These are phyloP conservation scores for Mycosphaerella sp. DNA, from an alignment of 2,329 filamentous ascomycete species.

Conservation along the genomic window DNA sequence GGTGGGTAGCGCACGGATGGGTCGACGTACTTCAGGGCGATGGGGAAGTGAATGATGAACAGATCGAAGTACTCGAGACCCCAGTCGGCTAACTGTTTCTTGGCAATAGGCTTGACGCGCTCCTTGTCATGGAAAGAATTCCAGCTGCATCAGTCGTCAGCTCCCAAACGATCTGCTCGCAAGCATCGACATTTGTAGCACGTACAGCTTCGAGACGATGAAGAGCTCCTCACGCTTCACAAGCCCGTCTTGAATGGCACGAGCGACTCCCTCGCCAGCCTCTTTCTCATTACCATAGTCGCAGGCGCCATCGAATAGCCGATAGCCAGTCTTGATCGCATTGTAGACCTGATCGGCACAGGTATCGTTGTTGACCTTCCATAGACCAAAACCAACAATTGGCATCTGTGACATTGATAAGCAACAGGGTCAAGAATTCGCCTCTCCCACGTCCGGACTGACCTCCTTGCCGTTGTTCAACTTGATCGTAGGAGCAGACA, in stretches of 20 bases:
- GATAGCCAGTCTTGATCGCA: conserved; percentile 55
- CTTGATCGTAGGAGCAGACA: conserved; percentile 30
- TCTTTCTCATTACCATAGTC: conserved; percentile 82
- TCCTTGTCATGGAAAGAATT: conserved; percentile 82
- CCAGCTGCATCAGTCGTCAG: conserved; percentile 1
- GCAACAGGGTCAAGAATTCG: background rate
- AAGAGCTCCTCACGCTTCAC: conserved; percentile 84
- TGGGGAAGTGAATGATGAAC: conserved; percentile 73
- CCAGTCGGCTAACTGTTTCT: conserved; percentile 74
- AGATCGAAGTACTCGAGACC: conserved; percentile 85
- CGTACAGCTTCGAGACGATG: conserved; percentile 76
- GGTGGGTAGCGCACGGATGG: conserved; percentile 72
- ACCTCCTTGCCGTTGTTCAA: conserved; percentile 36
- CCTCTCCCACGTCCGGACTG: background rate
- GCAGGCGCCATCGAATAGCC: conserved; percentile 55
- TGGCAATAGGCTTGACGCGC: conserved; percentile 66
- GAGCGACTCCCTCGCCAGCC: conserved; percentile 66
- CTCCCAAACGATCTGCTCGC: background rate
- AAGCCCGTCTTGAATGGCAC: conserved; percentile 72
- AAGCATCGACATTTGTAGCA: background rate
- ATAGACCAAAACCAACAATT: conserved; percentile 70
- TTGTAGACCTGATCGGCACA: conserved; percentile 74
- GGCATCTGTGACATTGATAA: conserved; percentile 52
- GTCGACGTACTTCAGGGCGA: conserved; percentile 78
- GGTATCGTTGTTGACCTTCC: conserved; percentile 72